phyloP scores from a whole-genome alignment of 345 rosid genomes.

The Diplotaxis tenuifolia region DNA sequence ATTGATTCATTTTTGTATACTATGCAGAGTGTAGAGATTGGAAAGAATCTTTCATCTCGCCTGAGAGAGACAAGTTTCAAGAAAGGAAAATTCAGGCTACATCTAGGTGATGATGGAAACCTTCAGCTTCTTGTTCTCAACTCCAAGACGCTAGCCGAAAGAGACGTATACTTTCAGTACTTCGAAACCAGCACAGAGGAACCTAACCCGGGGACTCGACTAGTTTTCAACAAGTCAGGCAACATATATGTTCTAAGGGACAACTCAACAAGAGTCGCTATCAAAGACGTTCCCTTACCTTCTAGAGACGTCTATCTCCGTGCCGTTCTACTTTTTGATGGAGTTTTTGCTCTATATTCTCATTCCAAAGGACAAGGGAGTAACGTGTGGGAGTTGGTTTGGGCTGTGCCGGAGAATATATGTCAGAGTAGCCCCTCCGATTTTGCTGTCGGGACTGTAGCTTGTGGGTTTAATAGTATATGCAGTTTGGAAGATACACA shows the following conservation, averaged over 20 bases:
- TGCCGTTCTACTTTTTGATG: slow-evolving; percentile 52
- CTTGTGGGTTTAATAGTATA: slow-evolving; percentile 60
- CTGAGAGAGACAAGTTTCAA: neutral
- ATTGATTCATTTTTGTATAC: neutral
- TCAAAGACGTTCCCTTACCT: neutral
- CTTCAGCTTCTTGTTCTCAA: slow-evolving; percentile 17
- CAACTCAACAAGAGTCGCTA: slow-evolving; percentile 21
- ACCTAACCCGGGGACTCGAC: slow-evolving; percentile 26
- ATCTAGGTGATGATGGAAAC: neutral
- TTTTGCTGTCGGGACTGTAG: slow-evolving; percentile 30
- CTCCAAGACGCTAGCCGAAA: slow-evolving; percentile 28
- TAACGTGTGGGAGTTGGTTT: slow-evolving; percentile 27
- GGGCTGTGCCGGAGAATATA: slow-evolving; percentile 48
- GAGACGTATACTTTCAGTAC: slow-evolving; percentile 25
- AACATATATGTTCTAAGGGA: slow-evolving; percentile 41
- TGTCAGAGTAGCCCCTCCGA: slow-evolving; percentile 28
- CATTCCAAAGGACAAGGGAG: slow-evolving; percentile 41
- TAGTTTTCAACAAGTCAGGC: slow-evolving; percentile 51
- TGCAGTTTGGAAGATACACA: slow-evolving; percentile 40
- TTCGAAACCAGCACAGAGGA: slow-evolving; percentile 13
- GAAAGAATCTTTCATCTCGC: slow-evolving; percentile 10
- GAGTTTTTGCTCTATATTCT: slow-evolving; percentile 53
- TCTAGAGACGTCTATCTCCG: slow-evolving; percentile 40
- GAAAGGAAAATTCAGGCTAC: slow-evolving; percentile 19
- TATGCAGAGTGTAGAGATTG: slow-evolving; percentile 6